phyloP scores from a whole-genome alignment of 371 early-diverging fungal genomes.

The Mucor piriformis region DNA sequence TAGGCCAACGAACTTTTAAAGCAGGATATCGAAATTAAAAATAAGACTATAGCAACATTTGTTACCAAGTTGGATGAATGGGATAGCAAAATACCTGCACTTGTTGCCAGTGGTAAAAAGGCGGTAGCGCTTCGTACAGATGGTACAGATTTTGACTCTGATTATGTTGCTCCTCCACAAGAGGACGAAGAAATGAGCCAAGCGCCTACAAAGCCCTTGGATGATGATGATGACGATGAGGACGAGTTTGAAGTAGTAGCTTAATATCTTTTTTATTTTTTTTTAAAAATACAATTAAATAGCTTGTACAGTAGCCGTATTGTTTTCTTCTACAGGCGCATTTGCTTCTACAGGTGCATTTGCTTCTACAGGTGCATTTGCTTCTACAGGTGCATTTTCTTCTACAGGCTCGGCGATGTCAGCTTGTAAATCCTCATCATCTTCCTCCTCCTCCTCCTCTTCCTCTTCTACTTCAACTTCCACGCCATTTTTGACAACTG shows the following conservation, averaged over 20 bases:
- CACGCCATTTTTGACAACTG: conserved; percentile 33
- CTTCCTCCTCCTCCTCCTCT: conserved; percentile 17
- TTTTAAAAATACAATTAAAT: not conserved
- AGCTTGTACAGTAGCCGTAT: conserved; percentile 1
- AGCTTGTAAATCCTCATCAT: conserved; percentile 12
- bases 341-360: not conserved
- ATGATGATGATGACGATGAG: conserved; percentile 9
- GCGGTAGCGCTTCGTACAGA: conserved; percentile 16
- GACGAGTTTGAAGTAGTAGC: conserved; percentile 36
- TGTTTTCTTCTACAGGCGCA: not conserved
- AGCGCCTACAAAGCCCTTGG: not conserved
- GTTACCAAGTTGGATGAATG: conserved; percentile 24
- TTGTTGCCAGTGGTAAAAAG: conserved; percentile 19
- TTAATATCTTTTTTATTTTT: conserved; percentile 5
- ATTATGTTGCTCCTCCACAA: not conserved
- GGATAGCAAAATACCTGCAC: conserved; percentile 22
- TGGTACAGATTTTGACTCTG: conserved; percentile 25
- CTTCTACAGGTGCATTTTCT: not conserved
- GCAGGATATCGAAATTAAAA: conserved; percentile 34
- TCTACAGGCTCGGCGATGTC: not conserved
- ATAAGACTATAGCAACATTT: conserved; percentile 24
- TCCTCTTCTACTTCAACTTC: conserved; percentile 21
- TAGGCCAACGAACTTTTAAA: conserved; percentile 25
- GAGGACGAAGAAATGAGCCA: not conserved
- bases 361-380: not conserved